Evolutionary conservation across 2,329 filamentous ascomycete species (phyloP).

Genomic region (Lasiodiplodia sp.): DNA sequence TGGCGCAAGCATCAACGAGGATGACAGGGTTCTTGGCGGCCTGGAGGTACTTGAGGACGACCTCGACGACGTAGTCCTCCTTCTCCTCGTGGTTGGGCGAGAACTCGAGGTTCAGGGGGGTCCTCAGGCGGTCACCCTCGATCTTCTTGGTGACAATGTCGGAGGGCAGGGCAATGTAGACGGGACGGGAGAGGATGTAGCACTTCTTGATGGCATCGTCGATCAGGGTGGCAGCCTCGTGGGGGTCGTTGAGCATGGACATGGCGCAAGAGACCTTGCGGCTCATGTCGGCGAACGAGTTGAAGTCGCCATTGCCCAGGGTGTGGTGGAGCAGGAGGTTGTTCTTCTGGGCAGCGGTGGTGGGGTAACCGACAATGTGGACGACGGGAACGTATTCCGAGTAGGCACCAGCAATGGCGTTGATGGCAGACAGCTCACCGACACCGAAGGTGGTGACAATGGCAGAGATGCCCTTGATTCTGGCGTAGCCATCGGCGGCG

Average conservation of each 20-base stretch:
- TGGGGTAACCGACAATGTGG: conserved; percentile 57
- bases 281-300: conserved; percentile 83
- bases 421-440: conserved; percentile 57
- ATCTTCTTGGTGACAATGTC: conserved; percentile 81
- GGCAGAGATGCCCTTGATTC: conserved; percentile 56
- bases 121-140: conserved; percentile 75
- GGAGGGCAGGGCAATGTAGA: conserved; percentile 84
- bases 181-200: conserved; percentile 75
- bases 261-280: conserved; percentile 73
- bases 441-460: conserved; percentile 58
- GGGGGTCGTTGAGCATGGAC: conserved; percentile 73
- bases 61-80: conserved; percentile 83
- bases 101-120: conserved; percentile 70
- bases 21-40: conserved; percentile 78
- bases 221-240: conserved; percentile 76
- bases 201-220: conserved; percentile 80
- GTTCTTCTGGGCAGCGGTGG: conserved; percentile 49
- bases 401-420: conserved; percentile 57
- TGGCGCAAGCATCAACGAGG: conserved; percentile 82
- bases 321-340: conserved; percentile 56
- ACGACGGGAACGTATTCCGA: conserved; percentile 57
- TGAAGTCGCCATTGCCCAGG: conserved; percentile 71
- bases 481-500: conserved; percentile 56
- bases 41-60: conserved; percentile 76
- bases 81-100: conserved; percentile 72